These are phyloP conservation scores for Byssochlamys sp. DNA, from an alignment of 2,329 filamentous ascomycete genomes.

Conservation along the genomic window DNA sequence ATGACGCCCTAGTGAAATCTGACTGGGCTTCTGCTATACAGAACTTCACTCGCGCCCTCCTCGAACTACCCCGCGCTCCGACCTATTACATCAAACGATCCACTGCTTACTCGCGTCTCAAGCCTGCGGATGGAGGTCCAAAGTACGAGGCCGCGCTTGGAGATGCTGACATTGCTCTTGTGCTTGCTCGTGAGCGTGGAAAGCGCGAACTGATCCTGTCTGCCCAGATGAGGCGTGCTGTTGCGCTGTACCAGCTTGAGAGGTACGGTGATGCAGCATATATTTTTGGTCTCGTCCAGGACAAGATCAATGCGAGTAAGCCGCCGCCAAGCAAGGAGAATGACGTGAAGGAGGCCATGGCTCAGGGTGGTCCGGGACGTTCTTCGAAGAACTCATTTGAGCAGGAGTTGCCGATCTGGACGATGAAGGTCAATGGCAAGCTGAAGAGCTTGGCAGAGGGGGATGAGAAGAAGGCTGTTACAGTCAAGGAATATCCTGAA, in stretches of 20 bases:
- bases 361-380: slow-evolving; percentile 6
- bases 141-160: slow-evolving; percentile 46
- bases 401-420: slow-evolving; percentile 47
- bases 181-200: slow-evolving; percentile 55
- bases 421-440: slow-evolving; percentile 45
- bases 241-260: slow-evolving; percentile 61
- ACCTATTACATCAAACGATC: slow-evolving; percentile 74
- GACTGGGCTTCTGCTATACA: slow-evolving; percentile 60
- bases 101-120: slow-evolving; percentile 61
- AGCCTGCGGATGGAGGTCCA: slow-evolving; percentile 38
- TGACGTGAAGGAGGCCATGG: slow-evolving; percentile 22
- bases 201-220: slow-evolving; percentile 66
- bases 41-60: slow-evolving; percentile 58
- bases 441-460: slow-evolving; percentile 41
- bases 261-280: slow-evolving; percentile 66
- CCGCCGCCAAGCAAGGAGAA: slow-evolving; percentile 25
- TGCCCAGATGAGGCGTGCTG: slow-evolving; percentile 71
- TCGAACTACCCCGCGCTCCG: slow-evolving; percentile 54
- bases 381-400: slow-evolving; percentile 16
- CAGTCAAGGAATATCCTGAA: slow-evolving; percentile 46
- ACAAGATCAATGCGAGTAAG: slow-evolving; percentile 45
- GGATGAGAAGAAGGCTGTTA: slow-evolving; percentile 38
- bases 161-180: slow-evolving; percentile 59
- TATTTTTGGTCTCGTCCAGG: slow-evolving; percentile 51
- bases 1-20: slow-evolving; percentile 50